Conservation (phyloP, 305 asterid genomes). For the Andrographis paniculata region DNA sequence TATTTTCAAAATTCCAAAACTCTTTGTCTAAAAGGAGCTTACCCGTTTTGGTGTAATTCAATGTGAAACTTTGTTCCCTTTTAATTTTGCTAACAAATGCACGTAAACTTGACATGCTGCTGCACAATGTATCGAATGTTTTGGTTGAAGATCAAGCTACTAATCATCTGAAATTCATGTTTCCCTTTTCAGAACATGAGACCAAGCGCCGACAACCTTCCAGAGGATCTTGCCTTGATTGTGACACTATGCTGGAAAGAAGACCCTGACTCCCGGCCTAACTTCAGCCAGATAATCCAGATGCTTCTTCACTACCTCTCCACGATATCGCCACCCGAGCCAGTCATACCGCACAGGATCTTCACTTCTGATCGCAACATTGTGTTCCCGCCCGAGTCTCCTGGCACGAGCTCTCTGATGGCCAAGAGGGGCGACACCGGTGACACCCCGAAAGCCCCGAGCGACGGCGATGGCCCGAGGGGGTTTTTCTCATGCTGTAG, state of each 20-base stretch:
- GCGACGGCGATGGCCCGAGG: constrained; percentile 45
- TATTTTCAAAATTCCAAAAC: too few relatives aligned
- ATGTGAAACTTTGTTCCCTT: too few relatives aligned
- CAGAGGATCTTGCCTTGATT: constrained; percentile 62
- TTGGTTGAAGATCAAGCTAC: background rate
- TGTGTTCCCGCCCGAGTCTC: constrained; percentile 82
- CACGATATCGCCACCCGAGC: constrained; percentile 56
- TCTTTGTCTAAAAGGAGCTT: too few relatives aligned
- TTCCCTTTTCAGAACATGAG: constrained; percentile 56
- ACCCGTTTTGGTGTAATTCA: too few relatives aligned
- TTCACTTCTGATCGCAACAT: constrained; percentile 46
- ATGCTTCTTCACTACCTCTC: constrained; percentile 83
- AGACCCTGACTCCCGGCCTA: constrained; percentile 78
- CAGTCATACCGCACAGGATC: constrained; percentile 45
- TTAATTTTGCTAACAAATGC: too few relatives aligned
- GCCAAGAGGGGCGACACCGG: constrained; percentile 40
- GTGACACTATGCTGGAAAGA: constrained; percentile 95
- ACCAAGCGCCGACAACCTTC: constrained; percentile 79
- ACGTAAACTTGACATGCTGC: too few relatives aligned
- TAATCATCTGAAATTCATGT: too few relatives aligned
- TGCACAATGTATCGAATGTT: too few relatives aligned
- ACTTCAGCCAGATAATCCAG: constrained; percentile 84
- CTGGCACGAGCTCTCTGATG: constrained; percentile 91
- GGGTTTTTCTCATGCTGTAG: constrained; percentile 60
- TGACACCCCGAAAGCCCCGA: constrained; percentile 41